Base-by-base conservation (phyloP, 768 basidiomycete genomes). In the Psilocybe subaeruginosa region DNA sequence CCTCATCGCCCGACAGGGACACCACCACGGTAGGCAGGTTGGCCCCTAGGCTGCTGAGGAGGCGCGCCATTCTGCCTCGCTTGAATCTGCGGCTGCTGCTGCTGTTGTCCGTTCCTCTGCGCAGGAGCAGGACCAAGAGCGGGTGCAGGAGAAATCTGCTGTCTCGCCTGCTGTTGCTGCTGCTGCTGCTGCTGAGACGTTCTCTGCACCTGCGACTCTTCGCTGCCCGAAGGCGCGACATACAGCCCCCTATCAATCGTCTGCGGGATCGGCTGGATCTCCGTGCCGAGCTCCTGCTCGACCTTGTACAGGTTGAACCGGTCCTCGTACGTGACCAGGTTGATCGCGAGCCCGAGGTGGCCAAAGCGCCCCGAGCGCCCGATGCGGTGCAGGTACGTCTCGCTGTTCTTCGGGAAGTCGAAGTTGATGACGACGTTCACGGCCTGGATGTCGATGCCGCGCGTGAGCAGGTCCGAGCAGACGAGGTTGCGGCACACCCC, bases 361-460 rank as follows among this genome's bases (percentile, higher is more conserved):
- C 97, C 97, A 72, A 97, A 99, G 54, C 97, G 92, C 58, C 97
- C 97, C 3, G 94, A 96, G 63, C 97, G 95, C 72, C 97, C 97
- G 71, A 99, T 99, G 66, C 97, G 91, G 76, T 99, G 97, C 19
- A 99, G 88, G 77, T 99, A 99, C 3, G 97, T 98, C 76, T 99
- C 97, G 62, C 94, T 93, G 74, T 96, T 98, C 84, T 98, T 97
- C 62, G 97, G 97, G 77, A 99, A 97, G 75, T 99, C 97, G 72
- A 99, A 99, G 79, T 98, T 99, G 85, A 99, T 98, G 71, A 99
- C 97, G 74, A 99, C 97, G 77, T 99, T 99, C 64, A 99, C 97
- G 61, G 97, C 97, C 79, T 98, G 97, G 73, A 99, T 99, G 77
- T 99, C 97, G 75, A 99, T 99, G 78, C 97, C 97, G 66, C 97